A percentile compares a stretch with the other conserved stretches of the same genome.
These are phyloP conservation scores for Ballota nigra DNA, from an alignment of 257 asterid genomes.

Conservation along the genomic window DNA sequence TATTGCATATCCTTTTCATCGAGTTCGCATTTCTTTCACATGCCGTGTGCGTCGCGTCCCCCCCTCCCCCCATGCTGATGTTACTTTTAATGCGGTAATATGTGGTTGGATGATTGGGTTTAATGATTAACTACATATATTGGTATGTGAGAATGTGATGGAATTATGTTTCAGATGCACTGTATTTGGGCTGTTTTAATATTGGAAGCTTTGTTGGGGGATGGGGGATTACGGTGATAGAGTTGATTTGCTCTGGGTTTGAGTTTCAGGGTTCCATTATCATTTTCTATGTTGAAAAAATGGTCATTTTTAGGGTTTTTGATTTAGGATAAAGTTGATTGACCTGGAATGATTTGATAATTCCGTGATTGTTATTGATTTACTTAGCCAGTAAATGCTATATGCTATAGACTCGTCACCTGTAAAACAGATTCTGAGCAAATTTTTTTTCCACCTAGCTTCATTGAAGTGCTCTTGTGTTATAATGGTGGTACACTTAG, in stretches of 20 bases:
- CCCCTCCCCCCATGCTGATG: neutral
- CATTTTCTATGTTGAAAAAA: conserved; percentile 6
- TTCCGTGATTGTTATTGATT: neutral
- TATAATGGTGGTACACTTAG: conserved; percentile 12
- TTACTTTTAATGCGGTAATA: conserved; percentile 4
- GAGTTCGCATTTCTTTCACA: conserved; percentile 5
- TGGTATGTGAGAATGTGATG: conserved; percentile 12
- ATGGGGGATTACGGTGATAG: neutral
- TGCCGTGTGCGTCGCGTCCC: neutral
- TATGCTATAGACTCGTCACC: neutral
- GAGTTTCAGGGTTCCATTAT: neutral
- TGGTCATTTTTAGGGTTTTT: neutral
- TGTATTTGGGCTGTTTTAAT: conserved; percentile 3
- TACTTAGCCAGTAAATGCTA: neutral
- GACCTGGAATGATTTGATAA: neutral
- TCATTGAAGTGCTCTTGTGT: neutral
- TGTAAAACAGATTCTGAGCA: neutral
- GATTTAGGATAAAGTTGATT: neutral
- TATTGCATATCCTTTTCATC: conserved; percentile 71
- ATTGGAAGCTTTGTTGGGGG: conserved; percentile 1
- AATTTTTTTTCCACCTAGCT: neutral
- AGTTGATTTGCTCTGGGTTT: conserved; percentile 1
- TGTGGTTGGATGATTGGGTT: neutral
- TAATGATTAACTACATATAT: neutral
- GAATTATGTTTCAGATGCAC: neutral